These are phyloP conservation scores for Drechslerella coelobrocha DNA, from an alignment of 2,329 filamentous ascomycete genomes.

Conservation along the genomic window DNA sequence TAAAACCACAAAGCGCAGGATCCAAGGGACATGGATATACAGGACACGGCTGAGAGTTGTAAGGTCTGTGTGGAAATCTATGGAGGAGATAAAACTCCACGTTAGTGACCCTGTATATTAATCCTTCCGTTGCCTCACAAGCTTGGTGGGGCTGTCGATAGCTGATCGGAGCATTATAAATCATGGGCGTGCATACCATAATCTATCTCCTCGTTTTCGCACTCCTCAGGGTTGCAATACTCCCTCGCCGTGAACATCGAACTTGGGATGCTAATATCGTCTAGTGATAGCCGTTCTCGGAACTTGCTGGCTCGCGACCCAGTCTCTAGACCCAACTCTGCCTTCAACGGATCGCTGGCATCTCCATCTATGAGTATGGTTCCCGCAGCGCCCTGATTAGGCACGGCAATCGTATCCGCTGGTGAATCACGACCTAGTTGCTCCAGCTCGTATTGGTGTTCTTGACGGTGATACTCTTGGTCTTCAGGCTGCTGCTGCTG, in stretches of 20 bases:
- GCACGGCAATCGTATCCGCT: conserved; percentile 3
- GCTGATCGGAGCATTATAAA: background rate
- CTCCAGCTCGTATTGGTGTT: too few species aligned
- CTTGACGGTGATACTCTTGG: too few species aligned
- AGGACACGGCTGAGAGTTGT: conserved; percentile 7
- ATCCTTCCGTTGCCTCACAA: conserved; percentile 1
- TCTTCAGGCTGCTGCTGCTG: background rate
- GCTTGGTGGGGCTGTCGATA: background rate
- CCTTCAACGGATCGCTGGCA: background rate
- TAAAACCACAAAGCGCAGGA: conserved; percentile 25
- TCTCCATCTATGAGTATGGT: background rate
- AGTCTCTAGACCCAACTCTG: background rate
- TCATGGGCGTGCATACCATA: background rate
- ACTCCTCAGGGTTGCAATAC: background rate
- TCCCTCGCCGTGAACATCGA: conserved; percentile 12
- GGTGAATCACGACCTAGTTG: too few species aligned
- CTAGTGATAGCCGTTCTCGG: conserved; percentile 18
- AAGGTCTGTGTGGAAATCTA: background rate
- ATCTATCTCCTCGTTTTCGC: too few species aligned
- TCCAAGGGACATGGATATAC: conserved; percentile 31
- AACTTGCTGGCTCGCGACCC: conserved; percentile 18
- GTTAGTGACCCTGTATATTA: conserved; percentile 1
- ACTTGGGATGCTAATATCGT: conserved; percentile 11
- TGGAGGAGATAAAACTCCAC: background rate
- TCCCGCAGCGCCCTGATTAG: too few species aligned